Evolutionary conservation across 2,329 filamentous ascomycete genomes (phyloP), one percentile per base, ranked within the genome.

Genomic region (Apiospora hydei): DNA sequence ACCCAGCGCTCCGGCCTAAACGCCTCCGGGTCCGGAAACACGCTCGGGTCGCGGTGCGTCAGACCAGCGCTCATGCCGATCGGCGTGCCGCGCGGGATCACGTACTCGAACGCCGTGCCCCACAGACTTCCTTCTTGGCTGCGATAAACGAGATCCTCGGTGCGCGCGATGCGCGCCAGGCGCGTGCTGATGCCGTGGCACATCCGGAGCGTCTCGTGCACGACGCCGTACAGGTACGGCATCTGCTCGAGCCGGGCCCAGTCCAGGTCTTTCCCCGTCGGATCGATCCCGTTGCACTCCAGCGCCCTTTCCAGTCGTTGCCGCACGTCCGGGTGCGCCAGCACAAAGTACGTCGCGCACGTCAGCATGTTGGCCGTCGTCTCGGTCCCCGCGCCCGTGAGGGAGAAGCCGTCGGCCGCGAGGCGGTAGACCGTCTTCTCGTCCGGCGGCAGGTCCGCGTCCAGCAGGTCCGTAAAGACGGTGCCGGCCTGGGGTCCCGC

Each of bases 301-400:
- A 70, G 38, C 3, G 21, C 49, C 4, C 44, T 3, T 2, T 4
- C 21, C 1, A 70, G 69, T 0, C 53, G 34, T 0, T 38, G 38
- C 14, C 57, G 57, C 16, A 16, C n/a, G n/a, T 7, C 51, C 14
- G 69, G 69, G 38, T 61, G 51, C 21, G 21, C 11, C 24, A 64
- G 51, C 14, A 70, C 34, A 26, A 61, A 64, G 34, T 34, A 70
- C 8, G 69, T 70, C 5, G 57, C 57, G 38, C 34, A 24, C 1
- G 51, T 70, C 34, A 70, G 51, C 1, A 71, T 11, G 38, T 70
- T 44, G n/a, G 77, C 74, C 1, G 83, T 84, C 5, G 83, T 85
- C 72, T 85, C 78, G 4, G 82, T 83, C 11, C 83, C 83, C 1
- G 82, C 83, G 70, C 81, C 78, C 5, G 83, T 77, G n/a, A 83